These are phyloP conservation scores for Pseudonectria buxi DNA, from an alignment of 2,329 filamentous ascomycete species.

Conservation along the genomic window DNA sequence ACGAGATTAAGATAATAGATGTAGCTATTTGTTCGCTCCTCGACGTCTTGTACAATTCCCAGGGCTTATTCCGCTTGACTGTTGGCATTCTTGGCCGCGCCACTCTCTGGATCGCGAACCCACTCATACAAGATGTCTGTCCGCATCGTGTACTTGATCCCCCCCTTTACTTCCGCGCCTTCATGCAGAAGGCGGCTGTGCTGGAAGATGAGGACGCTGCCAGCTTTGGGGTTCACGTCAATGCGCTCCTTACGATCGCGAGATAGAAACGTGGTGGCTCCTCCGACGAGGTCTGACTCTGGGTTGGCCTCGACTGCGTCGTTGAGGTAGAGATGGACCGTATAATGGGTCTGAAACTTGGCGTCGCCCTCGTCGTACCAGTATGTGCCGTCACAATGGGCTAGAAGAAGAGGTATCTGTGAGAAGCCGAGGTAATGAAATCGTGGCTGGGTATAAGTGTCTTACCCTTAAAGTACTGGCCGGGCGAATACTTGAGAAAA, in stretches of 20 bases:
- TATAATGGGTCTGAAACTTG: conserved; percentile 42
- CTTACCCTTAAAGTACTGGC: conserved; percentile 63
- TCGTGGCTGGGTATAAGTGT: background rate
- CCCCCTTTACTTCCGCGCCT: conserved; percentile 44
- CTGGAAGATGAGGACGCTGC: conserved; percentile 55
- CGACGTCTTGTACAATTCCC: too few relatives aligned
- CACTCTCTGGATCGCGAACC: conserved; percentile 8
- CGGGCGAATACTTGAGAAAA: conserved; percentile 64
- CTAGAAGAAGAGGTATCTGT: conserved; percentile 24
- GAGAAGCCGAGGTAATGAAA: accelerated
- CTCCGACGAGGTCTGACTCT: conserved; percentile 35
- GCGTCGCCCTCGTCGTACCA: conserved; percentile 42
- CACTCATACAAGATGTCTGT: conserved; percentile 47
- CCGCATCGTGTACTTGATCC: conserved; percentile 51
- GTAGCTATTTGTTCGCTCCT: too few relatives aligned
- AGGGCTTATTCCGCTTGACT: background rate
- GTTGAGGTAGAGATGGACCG: conserved; percentile 45
- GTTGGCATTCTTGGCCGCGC: background rate
- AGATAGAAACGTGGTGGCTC: conserved; percentile 50
- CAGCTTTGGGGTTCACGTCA: conserved; percentile 49
- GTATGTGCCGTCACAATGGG: conserved; percentile 64
- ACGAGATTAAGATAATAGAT: conserved; percentile 1
- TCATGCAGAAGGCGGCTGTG: conserved; percentile 45
- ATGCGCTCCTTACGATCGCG: conserved; percentile 34
- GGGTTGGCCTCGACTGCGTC: conserved; percentile 18